Conservation (phyloP, 176 grass and related monocot species). For the Hsuehochloa calcarea region DNA sequence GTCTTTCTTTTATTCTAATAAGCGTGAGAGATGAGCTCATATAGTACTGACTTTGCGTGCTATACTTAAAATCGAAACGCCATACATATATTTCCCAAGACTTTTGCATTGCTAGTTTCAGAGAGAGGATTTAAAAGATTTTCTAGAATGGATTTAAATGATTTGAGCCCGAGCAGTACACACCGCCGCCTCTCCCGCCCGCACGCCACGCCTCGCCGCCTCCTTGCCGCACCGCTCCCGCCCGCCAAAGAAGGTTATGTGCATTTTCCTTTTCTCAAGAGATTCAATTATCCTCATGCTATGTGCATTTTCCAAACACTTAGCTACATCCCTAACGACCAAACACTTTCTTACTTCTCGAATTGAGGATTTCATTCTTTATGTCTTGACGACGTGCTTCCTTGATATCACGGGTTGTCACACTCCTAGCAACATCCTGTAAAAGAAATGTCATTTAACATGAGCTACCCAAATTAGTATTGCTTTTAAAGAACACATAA, state of each 20-base stretch:
- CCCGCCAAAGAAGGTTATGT: not conserved
- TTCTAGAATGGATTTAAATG: no score
- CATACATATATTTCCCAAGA: no score
- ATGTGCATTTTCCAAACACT: conserved; percentile 22
- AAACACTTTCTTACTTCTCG: conserved; percentile 59
- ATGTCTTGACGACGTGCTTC: conserved; percentile 89
- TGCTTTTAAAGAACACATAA: not conserved
- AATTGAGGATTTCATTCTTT: conserved; percentile 98
- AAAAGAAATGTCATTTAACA: not conserved
- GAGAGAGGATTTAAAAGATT: no score
- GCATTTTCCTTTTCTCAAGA: not conserved
- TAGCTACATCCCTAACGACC: not conserved
- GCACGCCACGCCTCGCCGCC: no score
- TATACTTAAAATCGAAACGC: no score
- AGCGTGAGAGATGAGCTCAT: no score
- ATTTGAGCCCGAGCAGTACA: no score
- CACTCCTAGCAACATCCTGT: conserved; percentile 92
- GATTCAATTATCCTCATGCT: conserved; percentile 7
- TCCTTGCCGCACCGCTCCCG: no score
- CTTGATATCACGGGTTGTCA: conserved; percentile 81
- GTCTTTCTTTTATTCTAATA: no score
- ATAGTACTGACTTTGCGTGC: no score
- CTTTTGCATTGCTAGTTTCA: no score
- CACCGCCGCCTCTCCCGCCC: no score
- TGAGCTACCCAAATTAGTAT: conserved; percentile 13